phyloP scores from a whole-genome alignment of 1,284 basidiomycete species.

The Hemileccinum hortonii region DNA sequence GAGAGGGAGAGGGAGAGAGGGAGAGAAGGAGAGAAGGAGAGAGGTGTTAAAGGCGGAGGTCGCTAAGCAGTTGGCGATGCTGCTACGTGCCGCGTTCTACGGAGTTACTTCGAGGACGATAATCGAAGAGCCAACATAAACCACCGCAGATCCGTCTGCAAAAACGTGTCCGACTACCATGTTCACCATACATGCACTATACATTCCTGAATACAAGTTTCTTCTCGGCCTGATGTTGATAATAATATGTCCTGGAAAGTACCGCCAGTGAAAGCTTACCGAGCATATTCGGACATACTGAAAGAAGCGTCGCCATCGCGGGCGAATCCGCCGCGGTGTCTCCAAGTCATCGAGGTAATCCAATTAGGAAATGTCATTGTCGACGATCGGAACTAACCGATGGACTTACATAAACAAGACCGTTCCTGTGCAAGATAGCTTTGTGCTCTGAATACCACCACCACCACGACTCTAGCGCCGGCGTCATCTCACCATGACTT shows the following conservation, averaged over 20 bases:
- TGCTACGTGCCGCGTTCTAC: conserved; percentile 32
- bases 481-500: neutral
- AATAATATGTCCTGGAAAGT: neutral
- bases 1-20: neutral
- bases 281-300: neutral
- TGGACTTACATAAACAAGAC: too few species aligned
- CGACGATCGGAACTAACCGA: too few species aligned
- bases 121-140: conserved; percentile 24
- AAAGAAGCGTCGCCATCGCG: neutral
- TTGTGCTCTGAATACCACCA: too few species aligned
- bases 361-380: too few species aligned
- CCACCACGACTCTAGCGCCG: too few species aligned
- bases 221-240: neutral
- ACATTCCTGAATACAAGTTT: neutral
- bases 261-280: neutral
- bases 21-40: neutral
- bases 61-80: conserved; percentile 17
- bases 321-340: neutral
- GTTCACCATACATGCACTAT: neutral
- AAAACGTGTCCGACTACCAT: neutral
- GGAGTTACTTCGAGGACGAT: conserved; percentile 33
- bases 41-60: conserved; percentile 5
- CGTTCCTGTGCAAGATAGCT: too few species aligned
- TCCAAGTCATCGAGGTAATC: too few species aligned
- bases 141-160: neutral